A percentile compares a stretch with the other conserved stretches of the same genome.
Evolutionary conservation across 495 filamentous ascomycete genomes (phyloP).

Genomic region (Cryomyces minteri): DNA sequence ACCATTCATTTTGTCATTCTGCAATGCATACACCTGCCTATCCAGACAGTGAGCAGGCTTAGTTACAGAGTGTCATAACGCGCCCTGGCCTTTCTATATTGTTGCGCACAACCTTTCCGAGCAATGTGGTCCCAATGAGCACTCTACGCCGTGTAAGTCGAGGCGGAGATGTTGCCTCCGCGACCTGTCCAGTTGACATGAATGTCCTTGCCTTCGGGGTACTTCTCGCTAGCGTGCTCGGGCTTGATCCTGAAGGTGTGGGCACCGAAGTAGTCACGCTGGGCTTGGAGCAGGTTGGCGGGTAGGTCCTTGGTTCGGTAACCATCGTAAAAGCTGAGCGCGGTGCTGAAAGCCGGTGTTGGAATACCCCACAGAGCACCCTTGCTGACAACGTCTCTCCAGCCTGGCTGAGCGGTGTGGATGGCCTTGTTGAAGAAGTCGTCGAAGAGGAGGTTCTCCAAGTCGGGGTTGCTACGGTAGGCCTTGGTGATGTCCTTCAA

Average conservation of each 20-base stretch:
- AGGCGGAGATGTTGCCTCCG: slow-evolving; percentile 90
- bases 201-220: slow-evolving; percentile 73
- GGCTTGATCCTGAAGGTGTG: slow-evolving; percentile 99
- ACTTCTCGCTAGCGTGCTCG: slow-evolving; percentile 63
- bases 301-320: slow-evolving; percentile 90
- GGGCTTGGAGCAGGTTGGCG: slow-evolving; percentile 93
- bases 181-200: slow-evolving; percentile 99
- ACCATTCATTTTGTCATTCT: too few relatives aligned
- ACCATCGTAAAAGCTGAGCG: slow-evolving; percentile 93
- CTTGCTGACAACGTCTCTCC: slow-evolving; percentile 89
- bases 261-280: slow-evolving; percentile 97
- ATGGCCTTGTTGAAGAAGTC: slow-evolving; percentile 99
- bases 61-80: too few relatives aligned
- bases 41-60: too few relatives aligned
- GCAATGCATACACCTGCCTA: too few relatives aligned
- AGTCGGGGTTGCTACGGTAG: slow-evolving; percentile 84
- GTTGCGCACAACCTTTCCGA: too few relatives aligned
- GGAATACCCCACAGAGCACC: slow-evolving; percentile 85
- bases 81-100: too few relatives aligned
- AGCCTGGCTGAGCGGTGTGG: slow-evolving; percentile 85
- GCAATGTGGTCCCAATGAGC: background rate
- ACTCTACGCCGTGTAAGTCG: slow-evolving; percentile 85
- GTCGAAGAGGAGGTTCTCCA: slow-evolving; percentile 96
- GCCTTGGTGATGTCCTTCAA: slow-evolving; percentile 96
- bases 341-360: slow-evolving; percentile 87